Evolutionary conservation across 345 rosid species (phyloP), one percentile per base, ranked within the genome.

Genomic region (Eucalyptus pumila): DNA sequence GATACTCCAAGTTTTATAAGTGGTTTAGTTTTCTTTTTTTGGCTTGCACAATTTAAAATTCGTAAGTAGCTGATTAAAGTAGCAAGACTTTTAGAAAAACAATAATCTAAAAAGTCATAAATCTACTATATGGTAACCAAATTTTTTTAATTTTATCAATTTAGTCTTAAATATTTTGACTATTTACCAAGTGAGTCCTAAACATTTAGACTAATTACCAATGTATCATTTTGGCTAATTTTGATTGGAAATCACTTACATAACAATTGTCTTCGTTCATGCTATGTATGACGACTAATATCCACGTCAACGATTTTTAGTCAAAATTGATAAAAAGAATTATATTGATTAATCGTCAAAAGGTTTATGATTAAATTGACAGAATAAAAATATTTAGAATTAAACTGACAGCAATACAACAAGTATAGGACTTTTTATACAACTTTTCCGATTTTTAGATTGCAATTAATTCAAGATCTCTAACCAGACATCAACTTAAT

Each of bases 221-320:
- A 5, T 56, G 26, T 23, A 9, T 56, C 27, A 4, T 56, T 23
- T 6, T 9, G 0, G 7, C 62, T 56, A 56, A 56, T 56, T 56
- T 24, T 56, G 30, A 2, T 56, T 56, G 62, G 6, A 26, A 56
- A 24, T 56, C 13, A 21, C 0, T 56, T 0, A 56, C 1, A 0
- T 23, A 56, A 56, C 5, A 10, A 9, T 27, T 0, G 6, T 56
- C 1, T 0, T 56, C 60, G 3, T 0, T 24, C 3, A 3, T 56
- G 60, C 60, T 24, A 56, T 1, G 5, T 56, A 0, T 26, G 3
- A 7, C 1, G 11, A 8, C 2, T 19, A 19, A 9, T 52, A 9
- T 52, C 2, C 24, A 52, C 1, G 1, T 19, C 58, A 19, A 8
- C 0, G 11, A 2, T 52, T 19, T 52, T 52, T 19, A 8, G 24